Conservation (phyloP, 208 protist genomes). For the Trypanosoma brucei region DNA sequence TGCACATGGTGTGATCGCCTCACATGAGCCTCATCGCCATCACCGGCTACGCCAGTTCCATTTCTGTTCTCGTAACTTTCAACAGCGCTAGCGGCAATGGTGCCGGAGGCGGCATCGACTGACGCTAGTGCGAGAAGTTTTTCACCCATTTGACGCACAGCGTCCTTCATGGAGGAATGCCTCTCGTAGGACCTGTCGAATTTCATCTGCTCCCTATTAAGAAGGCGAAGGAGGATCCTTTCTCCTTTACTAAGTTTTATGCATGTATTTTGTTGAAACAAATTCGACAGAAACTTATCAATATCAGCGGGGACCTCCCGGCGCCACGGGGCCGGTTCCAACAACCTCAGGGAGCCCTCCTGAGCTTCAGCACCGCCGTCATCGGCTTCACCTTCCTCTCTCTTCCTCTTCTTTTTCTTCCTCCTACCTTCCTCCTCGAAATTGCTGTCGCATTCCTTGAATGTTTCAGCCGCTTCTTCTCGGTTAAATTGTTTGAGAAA, state of each 20-base stretch:
- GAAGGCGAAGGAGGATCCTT: conserved; percentile 21
- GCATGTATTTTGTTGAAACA: conserved; percentile 3
- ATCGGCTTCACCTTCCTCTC: neutral
- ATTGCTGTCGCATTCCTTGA: too few species aligned
- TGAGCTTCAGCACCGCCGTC: neutral
- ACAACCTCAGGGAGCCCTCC: neutral
- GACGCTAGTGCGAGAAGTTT: conserved; percentile 6
- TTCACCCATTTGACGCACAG: conserved; percentile 21
- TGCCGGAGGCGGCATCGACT: neutral
- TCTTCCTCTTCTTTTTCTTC: neutral
- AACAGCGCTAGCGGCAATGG: neutral
- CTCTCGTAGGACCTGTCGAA: conserved; percentile 26
- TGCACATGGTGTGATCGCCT: too few species aligned
- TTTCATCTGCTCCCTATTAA: conserved; percentile 26
- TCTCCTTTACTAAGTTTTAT: conserved; percentile 15
- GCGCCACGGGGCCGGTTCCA: conserved; percentile 11
- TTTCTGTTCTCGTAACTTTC: too few species aligned
- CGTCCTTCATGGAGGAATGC: conserved; percentile 25
- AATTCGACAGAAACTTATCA: conserved; percentile 16
- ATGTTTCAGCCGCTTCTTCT: too few species aligned
- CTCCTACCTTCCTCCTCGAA: neutral
- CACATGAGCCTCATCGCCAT: too few species aligned
- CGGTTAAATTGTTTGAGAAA: neutral
- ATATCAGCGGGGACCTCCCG: conserved; percentile 22
- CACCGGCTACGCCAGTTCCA: too few species aligned